phyloP scores from a whole-genome alignment of 139 green algal species.

The Haematococcus sp. region DNA sequence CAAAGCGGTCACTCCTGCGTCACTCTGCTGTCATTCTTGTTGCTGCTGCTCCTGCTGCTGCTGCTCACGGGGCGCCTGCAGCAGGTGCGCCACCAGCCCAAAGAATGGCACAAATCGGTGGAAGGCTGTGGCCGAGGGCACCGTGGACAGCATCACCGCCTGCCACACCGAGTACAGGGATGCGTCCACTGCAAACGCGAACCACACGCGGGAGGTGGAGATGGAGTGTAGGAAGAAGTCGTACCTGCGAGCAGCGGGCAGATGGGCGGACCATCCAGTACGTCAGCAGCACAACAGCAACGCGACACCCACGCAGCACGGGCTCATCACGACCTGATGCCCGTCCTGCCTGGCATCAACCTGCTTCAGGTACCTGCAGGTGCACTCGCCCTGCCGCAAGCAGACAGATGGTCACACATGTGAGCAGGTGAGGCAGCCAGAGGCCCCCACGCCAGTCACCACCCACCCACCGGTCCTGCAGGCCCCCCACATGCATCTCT shows the following conservation, averaged over 20 bases:
- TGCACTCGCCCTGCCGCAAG: no score
- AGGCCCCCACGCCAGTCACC: no score
- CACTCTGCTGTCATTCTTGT: no score
- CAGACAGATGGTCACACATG: no score
- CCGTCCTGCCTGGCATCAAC: no score
- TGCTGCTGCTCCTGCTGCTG: background rate
- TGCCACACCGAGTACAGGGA: slow-evolving; percentile 79
- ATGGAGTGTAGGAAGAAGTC: background rate
- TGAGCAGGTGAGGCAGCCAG: no score
- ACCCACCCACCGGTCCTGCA: slow-evolving; percentile 39
- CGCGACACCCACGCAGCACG: background rate
- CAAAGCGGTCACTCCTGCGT: no score
- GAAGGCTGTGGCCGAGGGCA: slow-evolving; percentile 22
- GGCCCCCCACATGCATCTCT: slow-evolving; percentile 60
- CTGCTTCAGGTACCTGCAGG: no score
- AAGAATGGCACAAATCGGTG: slow-evolving; percentile 75
- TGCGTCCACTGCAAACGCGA: slow-evolving; percentile 78
- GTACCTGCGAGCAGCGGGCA: background rate
- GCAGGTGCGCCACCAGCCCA: slow-evolving; percentile 65
- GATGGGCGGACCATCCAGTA: background rate
- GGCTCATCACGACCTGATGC: no score
- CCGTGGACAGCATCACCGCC: slow-evolving; percentile 53
- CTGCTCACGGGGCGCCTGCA: slow-evolving; percentile 2
- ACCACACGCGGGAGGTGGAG: slow-evolving; percentile 58
- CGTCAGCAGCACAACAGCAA: background rate